Evolutionary conservation across 352 stramenopile species (phyloP).

Genomic region (Peronospora belbahrii): DNA sequence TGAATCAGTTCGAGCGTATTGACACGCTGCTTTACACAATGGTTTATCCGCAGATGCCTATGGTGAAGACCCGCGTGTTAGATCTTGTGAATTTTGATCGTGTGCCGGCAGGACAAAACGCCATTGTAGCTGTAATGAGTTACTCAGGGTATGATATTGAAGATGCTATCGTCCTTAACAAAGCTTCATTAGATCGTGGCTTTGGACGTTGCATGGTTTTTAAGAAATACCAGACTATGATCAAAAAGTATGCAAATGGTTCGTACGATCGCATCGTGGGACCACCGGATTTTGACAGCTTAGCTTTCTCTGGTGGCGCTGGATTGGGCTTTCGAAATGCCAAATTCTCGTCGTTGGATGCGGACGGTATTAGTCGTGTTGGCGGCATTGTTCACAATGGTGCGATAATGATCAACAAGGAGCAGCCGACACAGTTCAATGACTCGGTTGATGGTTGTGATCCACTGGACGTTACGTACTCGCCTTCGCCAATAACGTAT

Average conservation of each 20-base stretch:
- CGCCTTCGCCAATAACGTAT: constrained; percentile 90
- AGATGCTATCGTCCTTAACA: constrained; percentile 99
- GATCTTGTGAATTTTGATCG: constrained; percentile 98
- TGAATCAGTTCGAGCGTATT: constrained; percentile 99
- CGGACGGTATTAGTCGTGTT: constrained; percentile 92
- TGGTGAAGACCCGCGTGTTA: constrained; percentile 98
- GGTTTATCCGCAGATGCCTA: constrained; percentile 98
- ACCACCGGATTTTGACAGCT: constrained; percentile 81
- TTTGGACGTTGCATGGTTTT: constrained; percentile 98
- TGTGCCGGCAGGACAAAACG: constrained; percentile 97
- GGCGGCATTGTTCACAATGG: constrained; percentile 89
- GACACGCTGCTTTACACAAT: constrained; percentile 98
- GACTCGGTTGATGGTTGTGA: constrained; percentile 74
- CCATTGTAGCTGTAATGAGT: constrained; percentile 98
- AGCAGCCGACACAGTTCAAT: constrained; percentile 92
- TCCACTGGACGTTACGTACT: constrained; percentile 73
- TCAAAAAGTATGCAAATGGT: constrained; percentile 96
- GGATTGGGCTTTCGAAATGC: constrained; percentile 77
- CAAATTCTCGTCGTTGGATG: constrained; percentile 91
- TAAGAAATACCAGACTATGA: constrained; percentile 96
- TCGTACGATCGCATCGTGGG: constrained; percentile 92
- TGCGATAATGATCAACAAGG: constrained; percentile 98
- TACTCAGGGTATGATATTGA: constrained; percentile 99
- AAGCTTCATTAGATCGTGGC: constrained; percentile 93
- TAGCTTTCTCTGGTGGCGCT: constrained; percentile 43